Conservation (phyloP, 495 filamentous ascomycete genomes). For the Chlorociboria aeruginascens region DNA sequence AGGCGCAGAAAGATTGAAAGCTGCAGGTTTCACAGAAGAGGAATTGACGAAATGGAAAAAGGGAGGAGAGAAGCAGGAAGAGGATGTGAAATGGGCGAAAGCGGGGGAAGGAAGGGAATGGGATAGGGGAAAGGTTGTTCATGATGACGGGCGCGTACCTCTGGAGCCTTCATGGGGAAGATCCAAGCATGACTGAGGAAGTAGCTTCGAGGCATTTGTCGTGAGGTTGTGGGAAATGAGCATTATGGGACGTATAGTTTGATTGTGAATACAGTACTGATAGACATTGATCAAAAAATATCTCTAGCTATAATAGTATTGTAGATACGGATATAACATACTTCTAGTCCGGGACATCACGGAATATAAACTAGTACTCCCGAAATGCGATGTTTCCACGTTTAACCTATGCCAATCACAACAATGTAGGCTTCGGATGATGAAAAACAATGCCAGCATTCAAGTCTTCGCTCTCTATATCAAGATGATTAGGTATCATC, state of each 20-base stretch:
- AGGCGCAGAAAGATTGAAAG: slow-evolving; percentile 65
- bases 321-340: too few species aligned
- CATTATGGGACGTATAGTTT: too few species aligned
- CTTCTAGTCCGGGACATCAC: too few species aligned
- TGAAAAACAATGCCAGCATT: not conserved
- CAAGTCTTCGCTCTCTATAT: slow-evolving; percentile 6
- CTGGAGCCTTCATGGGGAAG: slow-evolving; percentile 20
- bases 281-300: too few species aligned
- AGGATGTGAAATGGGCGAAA: slow-evolving; percentile 69
- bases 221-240: too few species aligned
- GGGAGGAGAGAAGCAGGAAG: slow-evolving; percentile 46
- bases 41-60: slow-evolving; percentile 72
- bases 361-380: too few species aligned
- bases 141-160: slow-evolving; percentile 28
- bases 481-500: slow-evolving; percentile 5
- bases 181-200: slow-evolving; percentile 16
- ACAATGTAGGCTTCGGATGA: too few species aligned
- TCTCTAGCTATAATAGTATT: too few species aligned
- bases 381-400: too few species aligned
- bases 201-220: too few species aligned
- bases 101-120: slow-evolving; percentile 77
- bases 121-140: slow-evolving; percentile 76
- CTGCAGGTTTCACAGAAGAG: slow-evolving; percentile 68
- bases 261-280: too few species aligned
- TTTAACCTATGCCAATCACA: too few species aligned